A percentile compares a stretch with the other conserved stretches of the same genome.
phyloP scores from a whole-genome alignment of 352 stramenopile species.

The Pythium phragmiticola region DNA sequence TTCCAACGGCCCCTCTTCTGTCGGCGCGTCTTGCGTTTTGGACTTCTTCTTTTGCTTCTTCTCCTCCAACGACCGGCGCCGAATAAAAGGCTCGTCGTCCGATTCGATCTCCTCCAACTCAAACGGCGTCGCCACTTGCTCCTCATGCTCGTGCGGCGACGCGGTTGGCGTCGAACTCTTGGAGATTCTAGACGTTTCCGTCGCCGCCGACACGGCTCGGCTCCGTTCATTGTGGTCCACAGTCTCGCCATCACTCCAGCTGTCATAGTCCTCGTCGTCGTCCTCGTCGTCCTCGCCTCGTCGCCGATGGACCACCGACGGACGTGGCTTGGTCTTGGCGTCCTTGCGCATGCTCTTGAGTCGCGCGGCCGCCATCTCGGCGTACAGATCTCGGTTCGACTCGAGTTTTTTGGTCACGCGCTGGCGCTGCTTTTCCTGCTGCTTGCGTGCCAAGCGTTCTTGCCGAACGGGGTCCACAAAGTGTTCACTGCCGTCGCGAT shows the following conservation, averaged over 20 bases:
- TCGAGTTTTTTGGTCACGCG: constrained; percentile 66
- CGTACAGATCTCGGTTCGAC: constrained; percentile 68
- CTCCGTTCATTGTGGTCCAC: constrained; percentile 8
- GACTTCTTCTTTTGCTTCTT: constrained; percentile 19
- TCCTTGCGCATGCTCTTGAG: constrained; percentile 62
- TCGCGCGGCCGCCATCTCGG: constrained; percentile 65
- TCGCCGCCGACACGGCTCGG: constrained; percentile 24
- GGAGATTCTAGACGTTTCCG: constrained; percentile 1
- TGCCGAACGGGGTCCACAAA: constrained; percentile 55
- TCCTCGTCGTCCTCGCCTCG: constrained; percentile 24
- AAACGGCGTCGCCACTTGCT: not conserved
- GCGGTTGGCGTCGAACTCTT: not conserved
- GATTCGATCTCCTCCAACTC: constrained; percentile 27
- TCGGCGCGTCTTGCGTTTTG: constrained; percentile 27
- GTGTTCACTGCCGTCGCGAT: constrained; percentile 23
- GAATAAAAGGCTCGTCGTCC: constrained; percentile 18
- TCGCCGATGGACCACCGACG: constrained; percentile 32
- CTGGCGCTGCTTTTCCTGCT: constrained; percentile 55
- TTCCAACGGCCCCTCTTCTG: constrained; percentile 25
- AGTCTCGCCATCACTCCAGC: constrained; percentile 4
- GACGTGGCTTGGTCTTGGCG: constrained; percentile 41
- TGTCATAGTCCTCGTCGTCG: constrained; percentile 17
- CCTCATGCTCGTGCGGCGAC: not conserved
- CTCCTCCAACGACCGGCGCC: not conserved
- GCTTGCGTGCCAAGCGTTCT: constrained; percentile 41